Conservation (phyloP, 208 protist species). For the Leishmania lainsoni region DNA sequence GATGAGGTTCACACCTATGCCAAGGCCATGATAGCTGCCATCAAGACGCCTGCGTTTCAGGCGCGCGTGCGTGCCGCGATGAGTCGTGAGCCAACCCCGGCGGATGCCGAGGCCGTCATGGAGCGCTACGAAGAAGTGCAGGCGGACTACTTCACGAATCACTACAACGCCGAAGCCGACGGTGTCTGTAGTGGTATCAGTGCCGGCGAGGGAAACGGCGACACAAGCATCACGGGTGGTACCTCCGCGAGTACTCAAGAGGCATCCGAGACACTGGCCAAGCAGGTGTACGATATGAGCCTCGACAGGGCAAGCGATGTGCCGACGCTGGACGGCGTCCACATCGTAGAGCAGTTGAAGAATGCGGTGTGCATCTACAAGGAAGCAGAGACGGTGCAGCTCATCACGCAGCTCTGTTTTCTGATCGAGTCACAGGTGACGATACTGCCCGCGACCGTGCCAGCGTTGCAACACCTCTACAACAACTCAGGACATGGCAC, state of each 20-base stretch:
- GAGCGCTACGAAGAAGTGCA: slow-evolving; percentile 68
- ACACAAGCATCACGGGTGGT: not conserved
- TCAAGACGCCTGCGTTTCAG: slow-evolving; percentile 47
- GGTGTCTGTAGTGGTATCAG: not conserved
- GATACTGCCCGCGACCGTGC: slow-evolving; percentile 40
- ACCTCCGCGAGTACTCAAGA: not conserved
- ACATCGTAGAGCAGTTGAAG: slow-evolving; percentile 50
- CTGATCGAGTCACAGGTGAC: slow-evolving; percentile 62
- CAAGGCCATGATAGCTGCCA: slow-evolving; percentile 45
- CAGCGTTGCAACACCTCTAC: slow-evolving; percentile 39
- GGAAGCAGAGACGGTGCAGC: slow-evolving; percentile 53
- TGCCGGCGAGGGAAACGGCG: not conserved
- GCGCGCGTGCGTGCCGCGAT: slow-evolving; percentile 37
- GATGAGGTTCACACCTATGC: slow-evolving; percentile 57
- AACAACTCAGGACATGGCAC: slow-evolving; percentile 26
- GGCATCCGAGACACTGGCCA: not conserved
- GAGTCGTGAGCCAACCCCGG: slow-evolving; percentile 34
- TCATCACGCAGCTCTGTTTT: slow-evolving; percentile 69
- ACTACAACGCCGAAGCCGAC: not conserved
- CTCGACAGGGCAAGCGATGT: not conserved
- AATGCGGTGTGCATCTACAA: slow-evolving; percentile 57
- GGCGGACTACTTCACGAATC: slow-evolving; percentile 48
- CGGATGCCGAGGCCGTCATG: slow-evolving; percentile 51
- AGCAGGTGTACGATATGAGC: not conserved
- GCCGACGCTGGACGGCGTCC: slow-evolving; percentile 26